These are phyloP conservation scores for Tagetes erecta DNA, from an alignment of 129 eudicot genomes.

Conservation along the genomic window DNA sequence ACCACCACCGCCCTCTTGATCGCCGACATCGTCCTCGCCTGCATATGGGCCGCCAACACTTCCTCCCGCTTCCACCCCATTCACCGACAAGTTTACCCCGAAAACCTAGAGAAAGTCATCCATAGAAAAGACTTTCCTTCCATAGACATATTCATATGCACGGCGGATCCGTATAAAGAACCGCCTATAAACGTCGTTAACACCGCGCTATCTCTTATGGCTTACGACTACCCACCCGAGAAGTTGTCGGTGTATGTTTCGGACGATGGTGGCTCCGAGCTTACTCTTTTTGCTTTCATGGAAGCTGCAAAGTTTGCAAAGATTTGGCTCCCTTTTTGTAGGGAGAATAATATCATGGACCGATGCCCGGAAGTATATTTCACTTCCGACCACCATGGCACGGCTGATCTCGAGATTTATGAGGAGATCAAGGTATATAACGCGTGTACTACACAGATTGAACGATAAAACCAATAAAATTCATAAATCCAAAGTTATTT, in stretches of 20 bases:
- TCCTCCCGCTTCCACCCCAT: background rate
- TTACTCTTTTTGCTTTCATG: slow-evolving; percentile 69
- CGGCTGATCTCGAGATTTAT: background rate
- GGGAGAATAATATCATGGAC: slow-evolving; percentile 46
- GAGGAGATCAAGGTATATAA: slow-evolving; percentile 52
- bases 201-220: slow-evolving; percentile 68
- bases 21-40: slow-evolving; percentile 49
- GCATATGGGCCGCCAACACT: slow-evolving; percentile 45
- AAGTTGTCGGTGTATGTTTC: slow-evolving; percentile 59
- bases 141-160: slow-evolving; percentile 64
- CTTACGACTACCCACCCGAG: slow-evolving; percentile 72
- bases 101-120: slow-evolving; percentile 35
- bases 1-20: slow-evolving; percentile 33
- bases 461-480: no score
- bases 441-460: no score
- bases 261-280: slow-evolving; percentile 37
- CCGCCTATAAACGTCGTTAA: slow-evolving; percentile 60
- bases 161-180: slow-evolving; percentile 67
- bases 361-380: slow-evolving; percentile 71
- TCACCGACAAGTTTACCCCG: slow-evolving; percentile 15
- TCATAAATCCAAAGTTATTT: no score
- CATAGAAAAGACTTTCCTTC: slow-evolving; percentile 43
- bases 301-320: slow-evolving; percentile 74
- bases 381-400: slow-evolving; percentile 18
- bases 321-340: slow-evolving; percentile 74